Evolutionary conservation across 2,329 filamentous ascomycete species (phyloP).

Genomic region (Dothideomycetes sp.): DNA sequence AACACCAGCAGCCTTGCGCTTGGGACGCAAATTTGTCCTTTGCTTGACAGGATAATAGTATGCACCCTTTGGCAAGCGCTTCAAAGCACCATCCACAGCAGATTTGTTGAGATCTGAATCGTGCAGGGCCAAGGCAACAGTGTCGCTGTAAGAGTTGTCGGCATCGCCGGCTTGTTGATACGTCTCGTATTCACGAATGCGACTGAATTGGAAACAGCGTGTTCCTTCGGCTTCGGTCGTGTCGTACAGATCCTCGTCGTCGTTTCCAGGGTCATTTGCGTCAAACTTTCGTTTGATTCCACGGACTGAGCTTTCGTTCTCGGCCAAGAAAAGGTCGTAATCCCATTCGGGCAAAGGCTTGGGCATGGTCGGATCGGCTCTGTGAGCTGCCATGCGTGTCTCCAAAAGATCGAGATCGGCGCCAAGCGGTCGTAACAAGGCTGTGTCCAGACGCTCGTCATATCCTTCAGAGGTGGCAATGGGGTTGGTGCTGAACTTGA

Average conservation of each 20-base stretch:
- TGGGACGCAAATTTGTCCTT: conserved; percentile 43
- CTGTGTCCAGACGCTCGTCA: conserved; percentile 52
- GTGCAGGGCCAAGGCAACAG: conserved; percentile 49
- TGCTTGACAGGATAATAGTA: conserved; percentile 55
- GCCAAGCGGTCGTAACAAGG: conserved; percentile 46
- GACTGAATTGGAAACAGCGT: conserved; percentile 46
- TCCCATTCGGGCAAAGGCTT: conserved; percentile 47
- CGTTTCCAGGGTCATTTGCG: conserved; percentile 43
- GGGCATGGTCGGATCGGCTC: conserved; percentile 42
- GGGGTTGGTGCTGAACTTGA: conserved; percentile 55
- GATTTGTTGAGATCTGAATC: conserved; percentile 34
- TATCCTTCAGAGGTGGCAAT: conserved; percentile 40
- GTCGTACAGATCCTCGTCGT: conserved; percentile 45
- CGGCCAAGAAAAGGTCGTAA: conserved; percentile 52
- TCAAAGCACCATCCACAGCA: conserved; percentile 27
- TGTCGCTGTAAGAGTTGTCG: conserved; percentile 45
- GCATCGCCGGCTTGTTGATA: conserved; percentile 43
- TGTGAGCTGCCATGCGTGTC: conserved; percentile 38
- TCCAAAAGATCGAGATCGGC: conserved; percentile 35
- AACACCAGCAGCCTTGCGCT: conserved; percentile 35
- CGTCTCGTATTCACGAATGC: conserved; percentile 53
- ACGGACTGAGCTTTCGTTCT: conserved; percentile 38
- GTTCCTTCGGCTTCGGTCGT: conserved; percentile 27
- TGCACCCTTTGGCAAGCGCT: conserved; percentile 42
- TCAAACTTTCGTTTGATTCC: conserved; percentile 50